Conservation (phyloP, 345 rosid genomes). For the Dovyalis caffra region DNA sequence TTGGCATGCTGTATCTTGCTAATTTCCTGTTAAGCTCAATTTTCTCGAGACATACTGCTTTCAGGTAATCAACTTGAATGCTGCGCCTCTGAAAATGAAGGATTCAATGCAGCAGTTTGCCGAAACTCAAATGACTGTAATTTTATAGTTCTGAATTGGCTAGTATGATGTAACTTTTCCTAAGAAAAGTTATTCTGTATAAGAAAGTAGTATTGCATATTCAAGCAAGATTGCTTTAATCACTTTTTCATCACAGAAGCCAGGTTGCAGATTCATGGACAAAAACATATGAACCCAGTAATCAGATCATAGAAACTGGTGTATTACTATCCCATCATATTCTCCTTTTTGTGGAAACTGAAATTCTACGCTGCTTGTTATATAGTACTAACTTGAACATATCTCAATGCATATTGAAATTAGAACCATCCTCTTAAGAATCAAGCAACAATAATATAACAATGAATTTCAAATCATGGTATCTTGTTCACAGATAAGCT, state of each 20-base stretch:
- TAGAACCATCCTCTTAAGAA: background rate
- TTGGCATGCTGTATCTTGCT: background rate
- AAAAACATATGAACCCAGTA: background rate
- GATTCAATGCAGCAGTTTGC: background rate
- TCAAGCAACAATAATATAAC: background rate
- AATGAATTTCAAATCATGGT: background rate
- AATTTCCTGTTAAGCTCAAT: background rate
- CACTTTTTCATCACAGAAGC: background rate
- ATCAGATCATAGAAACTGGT: background rate
- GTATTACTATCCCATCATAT: background rate
- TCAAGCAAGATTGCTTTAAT: background rate
- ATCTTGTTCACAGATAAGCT: constrained; percentile 4
- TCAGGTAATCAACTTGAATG: background rate
- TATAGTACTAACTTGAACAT: background rate
- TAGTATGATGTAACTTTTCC: no score
- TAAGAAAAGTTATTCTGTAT: background rate
- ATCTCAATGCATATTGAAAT: background rate
- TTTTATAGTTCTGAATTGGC: background rate
- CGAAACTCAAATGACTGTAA: background rate
- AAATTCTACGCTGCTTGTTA: background rate
- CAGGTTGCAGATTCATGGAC: no score
- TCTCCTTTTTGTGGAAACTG: background rate
- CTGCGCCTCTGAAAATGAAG: background rate
- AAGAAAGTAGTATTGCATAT: background rate
- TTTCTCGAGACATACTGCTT: no score